phyloP scores from a whole-genome alignment of 1,284 basidiomycete genomes.

The Meripilus lineatus region DNA sequence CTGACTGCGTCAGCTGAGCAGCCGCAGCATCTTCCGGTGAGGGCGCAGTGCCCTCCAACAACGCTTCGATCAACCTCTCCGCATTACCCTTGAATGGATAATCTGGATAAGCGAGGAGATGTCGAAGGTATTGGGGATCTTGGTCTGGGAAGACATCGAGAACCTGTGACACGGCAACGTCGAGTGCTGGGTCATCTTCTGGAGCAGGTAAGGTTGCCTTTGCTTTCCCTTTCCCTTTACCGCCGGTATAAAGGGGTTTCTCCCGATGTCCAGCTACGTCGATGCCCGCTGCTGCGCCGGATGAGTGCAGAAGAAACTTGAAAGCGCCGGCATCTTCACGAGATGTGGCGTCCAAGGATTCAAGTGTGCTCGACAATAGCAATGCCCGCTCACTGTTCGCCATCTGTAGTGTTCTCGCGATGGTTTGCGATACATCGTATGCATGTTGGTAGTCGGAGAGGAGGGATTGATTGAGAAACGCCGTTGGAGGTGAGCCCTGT shows the following conservation, averaged over 20 bases:
- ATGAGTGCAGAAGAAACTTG: slow-evolving; percentile 55
- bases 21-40: slow-evolving; percentile 31
- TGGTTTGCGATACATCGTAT: slow-evolving; percentile 49
- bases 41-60: slow-evolving; percentile 70
- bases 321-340: slow-evolving; percentile 48
- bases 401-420: slow-evolving; percentile 40
- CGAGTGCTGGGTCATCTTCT: slow-evolving; percentile 38
- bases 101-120: slow-evolving; percentile 44
- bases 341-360: slow-evolving; percentile 27
- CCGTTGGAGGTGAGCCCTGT: slow-evolving; percentile 28
- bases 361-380: slow-evolving; percentile 47
- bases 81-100: slow-evolving; percentile 45
- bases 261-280: slow-evolving; percentile 32
- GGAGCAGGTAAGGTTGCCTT: slow-evolving; percentile 9
- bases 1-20: not conserved
- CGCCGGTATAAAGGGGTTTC: slow-evolving; percentile 9
- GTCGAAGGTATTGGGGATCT: slow-evolving; percentile 47
- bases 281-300: slow-evolving; percentile 45
- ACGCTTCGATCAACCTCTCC: slow-evolving; percentile 58
- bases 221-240: slow-evolving; percentile 35
- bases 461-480: slow-evolving; percentile 63
- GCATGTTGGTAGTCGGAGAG: slow-evolving; percentile 66
- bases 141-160: slow-evolving; percentile 68
- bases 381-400: slow-evolving; percentile 56
- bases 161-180: slow-evolving; percentile 57